Evolutionary conservation across 352 stramenopile species (phyloP).

Genomic region (Globisporangium echinulatum): DNA sequence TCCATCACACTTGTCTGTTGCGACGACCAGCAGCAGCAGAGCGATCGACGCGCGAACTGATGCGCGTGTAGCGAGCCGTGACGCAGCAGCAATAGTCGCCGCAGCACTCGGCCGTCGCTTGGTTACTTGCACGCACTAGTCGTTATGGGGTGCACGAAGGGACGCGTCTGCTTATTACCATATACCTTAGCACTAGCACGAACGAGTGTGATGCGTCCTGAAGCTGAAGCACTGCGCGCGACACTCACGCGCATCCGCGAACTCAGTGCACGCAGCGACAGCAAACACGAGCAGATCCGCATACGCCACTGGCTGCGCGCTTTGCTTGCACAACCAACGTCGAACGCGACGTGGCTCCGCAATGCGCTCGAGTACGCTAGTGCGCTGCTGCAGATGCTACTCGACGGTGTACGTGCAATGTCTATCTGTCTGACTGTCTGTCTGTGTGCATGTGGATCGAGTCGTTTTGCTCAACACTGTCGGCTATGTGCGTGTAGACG

Average conservation of each 20-base stretch:
- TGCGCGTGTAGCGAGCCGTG: no score
- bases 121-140: not conserved
- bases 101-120: no score
- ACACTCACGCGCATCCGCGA: constrained; percentile 35
- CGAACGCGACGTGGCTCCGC: constrained; percentile 51
- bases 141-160: not conserved
- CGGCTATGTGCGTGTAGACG: constrained; percentile 13
- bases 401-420: constrained; percentile 29
- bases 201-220: constrained; percentile 8
- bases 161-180: not conserved
- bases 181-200: no score
- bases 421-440: no score
- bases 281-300: constrained; percentile 60
- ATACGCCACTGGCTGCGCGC: constrained; percentile 52
- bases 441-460: no score
- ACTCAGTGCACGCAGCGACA: constrained; percentile 18
- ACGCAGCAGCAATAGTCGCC: not conserved
- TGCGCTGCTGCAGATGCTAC: constrained; percentile 45
- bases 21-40: no score
- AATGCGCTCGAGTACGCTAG: constrained; percentile 44
- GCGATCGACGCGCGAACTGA: not conserved
- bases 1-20: constrained; percentile 32
- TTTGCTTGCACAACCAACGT: constrained; percentile 42
- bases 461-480: not conserved
- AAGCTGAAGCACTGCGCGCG: constrained; percentile 21